phyloP scores from a whole-genome alignment of 1,139 yeast species.

The Torulaspora pretoriensis region DNA sequence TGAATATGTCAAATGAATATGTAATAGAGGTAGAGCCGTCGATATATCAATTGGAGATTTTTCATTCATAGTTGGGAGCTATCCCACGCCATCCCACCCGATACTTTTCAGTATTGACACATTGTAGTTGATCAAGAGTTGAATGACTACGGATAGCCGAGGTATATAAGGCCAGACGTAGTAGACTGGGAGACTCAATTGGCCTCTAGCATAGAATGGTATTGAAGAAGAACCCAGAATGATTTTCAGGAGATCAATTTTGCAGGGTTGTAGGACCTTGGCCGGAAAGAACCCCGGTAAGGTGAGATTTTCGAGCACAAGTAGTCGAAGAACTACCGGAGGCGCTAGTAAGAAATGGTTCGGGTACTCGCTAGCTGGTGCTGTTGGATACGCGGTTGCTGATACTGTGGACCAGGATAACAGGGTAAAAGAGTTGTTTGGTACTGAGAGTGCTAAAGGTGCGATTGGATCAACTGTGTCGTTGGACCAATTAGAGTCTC shows the following conservation, averaged over 20 bases:
- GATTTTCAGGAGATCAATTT: slow-evolving; percentile 2
- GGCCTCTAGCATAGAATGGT: not conserved
- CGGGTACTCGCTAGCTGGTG: slow-evolving; percentile 13
- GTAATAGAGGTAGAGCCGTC: too few relatives aligned
- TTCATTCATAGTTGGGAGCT: not conserved
- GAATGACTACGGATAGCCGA: not conserved
- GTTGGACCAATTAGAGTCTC: slow-evolving; percentile 21
- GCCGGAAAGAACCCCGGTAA: not conserved
- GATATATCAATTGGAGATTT: not conserved
- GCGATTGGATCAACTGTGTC: slow-evolving; percentile 15
- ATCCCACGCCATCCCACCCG: slow-evolving; percentile 11
- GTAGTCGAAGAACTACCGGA: not conserved
- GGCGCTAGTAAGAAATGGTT: slow-evolving; percentile 1
- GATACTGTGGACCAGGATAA: slow-evolving; percentile 5
- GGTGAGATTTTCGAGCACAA: not conserved
- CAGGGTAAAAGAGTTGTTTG: slow-evolving; percentile 1
- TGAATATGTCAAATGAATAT: not conserved
- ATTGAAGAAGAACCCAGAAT: not conserved
- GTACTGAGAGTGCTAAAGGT: not conserved
- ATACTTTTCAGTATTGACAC: not conserved
- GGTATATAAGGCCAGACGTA: not conserved
- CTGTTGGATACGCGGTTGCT: slow-evolving; percentile 11
- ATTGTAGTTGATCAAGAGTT: not conserved
- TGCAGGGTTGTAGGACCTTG: slow-evolving; percentile 1
- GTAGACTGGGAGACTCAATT: not conserved